Conservation (phyloP, 257 asterid species). For the Nicotiana tabacum region DNA sequence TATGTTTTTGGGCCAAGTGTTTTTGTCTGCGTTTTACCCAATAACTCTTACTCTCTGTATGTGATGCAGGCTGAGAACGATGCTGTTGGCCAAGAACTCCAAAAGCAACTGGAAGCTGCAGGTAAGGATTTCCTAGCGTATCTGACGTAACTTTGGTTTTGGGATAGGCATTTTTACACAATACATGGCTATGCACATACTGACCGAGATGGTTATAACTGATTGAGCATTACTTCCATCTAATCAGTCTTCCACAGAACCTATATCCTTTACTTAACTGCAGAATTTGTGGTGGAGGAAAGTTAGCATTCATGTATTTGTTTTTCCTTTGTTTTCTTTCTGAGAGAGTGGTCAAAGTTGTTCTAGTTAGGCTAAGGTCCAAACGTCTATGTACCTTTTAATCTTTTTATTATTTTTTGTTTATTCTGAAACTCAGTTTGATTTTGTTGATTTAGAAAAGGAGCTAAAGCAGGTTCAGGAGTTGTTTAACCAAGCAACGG, state of each 20-base stretch:
- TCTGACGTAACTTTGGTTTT: not conserved
- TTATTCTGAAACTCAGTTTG: not conserved
- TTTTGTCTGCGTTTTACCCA: not conserved
- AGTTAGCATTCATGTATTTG: not conserved
- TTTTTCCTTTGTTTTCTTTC: not conserved
- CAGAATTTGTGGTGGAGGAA: not conserved
- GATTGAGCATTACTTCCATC: not conserved
- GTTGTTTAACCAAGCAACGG: conserved; percentile 68
- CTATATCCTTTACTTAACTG: not conserved
- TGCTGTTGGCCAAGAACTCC: conserved; percentile 82
- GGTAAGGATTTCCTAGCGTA: conserved; percentile 29
- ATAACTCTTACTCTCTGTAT: not conserved
- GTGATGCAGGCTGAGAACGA: conserved; percentile 74
- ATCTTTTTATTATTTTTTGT: not conserved
- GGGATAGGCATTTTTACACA: not conserved
- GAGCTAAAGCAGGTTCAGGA: conserved; percentile 85
- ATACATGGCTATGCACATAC: not conserved
- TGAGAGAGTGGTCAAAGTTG: not conserved
- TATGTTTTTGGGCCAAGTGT: not conserved
- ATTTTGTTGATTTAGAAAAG: conserved; percentile 35
- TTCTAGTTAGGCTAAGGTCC: not conserved
- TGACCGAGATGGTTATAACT: not conserved
- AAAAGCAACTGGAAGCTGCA: conserved; percentile 87
- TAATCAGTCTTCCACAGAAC: not conserved
- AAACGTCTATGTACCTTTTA: not conserved